These are phyloP conservation scores for Phellopilus nigrolimitatus DNA, from an alignment of 1,284 basidiomycete species.

Conservation along the genomic window DNA sequence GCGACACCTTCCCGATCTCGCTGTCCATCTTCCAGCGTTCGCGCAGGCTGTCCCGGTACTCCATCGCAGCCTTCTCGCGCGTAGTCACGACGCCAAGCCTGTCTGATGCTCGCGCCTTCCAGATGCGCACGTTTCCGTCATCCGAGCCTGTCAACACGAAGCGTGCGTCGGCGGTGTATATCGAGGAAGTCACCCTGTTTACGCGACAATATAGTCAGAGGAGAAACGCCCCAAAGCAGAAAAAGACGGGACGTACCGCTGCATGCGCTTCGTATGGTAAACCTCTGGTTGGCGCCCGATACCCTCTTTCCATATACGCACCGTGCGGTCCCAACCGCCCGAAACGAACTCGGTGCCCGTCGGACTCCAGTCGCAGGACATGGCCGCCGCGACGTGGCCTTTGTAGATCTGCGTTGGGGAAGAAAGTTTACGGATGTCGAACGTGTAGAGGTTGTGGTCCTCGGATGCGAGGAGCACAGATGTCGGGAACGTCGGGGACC, in stretches of 20 bases:
- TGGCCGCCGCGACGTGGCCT: constrained; percentile 93
- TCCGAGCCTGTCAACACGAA: constrained; percentile 95
- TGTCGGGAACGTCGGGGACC: constrained; percentile 96
- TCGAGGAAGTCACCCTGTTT: constrained; percentile 61
- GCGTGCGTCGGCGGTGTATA: constrained; percentile 87
- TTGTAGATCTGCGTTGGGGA: constrained; percentile 94
- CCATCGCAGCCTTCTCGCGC: constrained; percentile 88
- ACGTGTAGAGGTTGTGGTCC: constrained; percentile 98
- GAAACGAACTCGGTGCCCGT: constrained; percentile 96
- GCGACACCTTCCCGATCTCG: constrained; percentile 78
- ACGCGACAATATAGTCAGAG: neutral
- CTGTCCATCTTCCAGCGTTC: constrained; percentile 86
- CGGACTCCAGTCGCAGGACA: constrained; percentile 90
- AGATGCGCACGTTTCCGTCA: constrained; percentile 94
- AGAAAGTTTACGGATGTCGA: constrained; percentile 86
- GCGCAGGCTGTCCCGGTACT: constrained; percentile 87
- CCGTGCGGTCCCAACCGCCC: constrained; percentile 93
- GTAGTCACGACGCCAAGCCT: constrained; percentile 89
- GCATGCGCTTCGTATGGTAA: constrained; percentile 99
- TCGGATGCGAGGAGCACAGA: constrained; percentile 90
- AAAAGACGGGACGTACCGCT: constrained; percentile 52
- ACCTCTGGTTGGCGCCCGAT: constrained; percentile 82
- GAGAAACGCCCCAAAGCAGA: neutral
- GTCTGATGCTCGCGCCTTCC: constrained; percentile 93
- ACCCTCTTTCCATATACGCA: constrained; percentile 91